These are phyloP conservation scores for Mariannaea elegans DNA, from an alignment of 2,329 filamentous ascomycete genomes.

Conservation along the genomic window DNA sequence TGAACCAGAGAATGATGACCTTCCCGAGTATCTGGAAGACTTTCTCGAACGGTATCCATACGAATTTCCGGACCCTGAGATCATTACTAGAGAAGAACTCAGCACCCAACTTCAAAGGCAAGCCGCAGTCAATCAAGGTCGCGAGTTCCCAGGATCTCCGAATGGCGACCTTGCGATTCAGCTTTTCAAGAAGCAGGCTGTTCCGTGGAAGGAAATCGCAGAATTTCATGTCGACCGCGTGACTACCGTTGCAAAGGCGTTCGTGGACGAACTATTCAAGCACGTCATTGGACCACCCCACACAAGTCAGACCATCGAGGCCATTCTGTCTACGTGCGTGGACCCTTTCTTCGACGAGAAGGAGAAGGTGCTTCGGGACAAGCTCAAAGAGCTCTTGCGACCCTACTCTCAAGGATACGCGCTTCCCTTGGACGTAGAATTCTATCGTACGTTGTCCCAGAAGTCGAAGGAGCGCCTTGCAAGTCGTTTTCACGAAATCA, in stretches of 20 bases:
- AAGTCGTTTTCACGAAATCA: conserved; percentile 20
- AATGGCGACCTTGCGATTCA: conserved; percentile 49
- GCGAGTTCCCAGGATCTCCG: conserved; percentile 50
- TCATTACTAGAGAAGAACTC: conserved; percentile 31
- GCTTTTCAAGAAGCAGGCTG: conserved; percentile 50
- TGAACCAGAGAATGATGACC: background rate
- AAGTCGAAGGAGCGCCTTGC: conserved; percentile 17
- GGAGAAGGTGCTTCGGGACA: conserved; percentile 39
- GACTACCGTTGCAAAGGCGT: conserved; percentile 41
- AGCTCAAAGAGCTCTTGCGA: conserved; percentile 51
- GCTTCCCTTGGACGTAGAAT: conserved; percentile 42
- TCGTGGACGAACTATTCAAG: conserved; percentile 48
- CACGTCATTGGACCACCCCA: conserved; percentile 41
- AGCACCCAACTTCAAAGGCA: conserved; percentile 40
- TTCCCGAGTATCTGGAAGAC: conserved; percentile 41
- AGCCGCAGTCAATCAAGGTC: conserved; percentile 50
- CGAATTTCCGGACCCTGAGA: conserved; percentile 38
- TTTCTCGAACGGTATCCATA: conserved; percentile 42
- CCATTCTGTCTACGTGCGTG: conserved; percentile 37
- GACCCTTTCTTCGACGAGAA: conserved; percentile 48
- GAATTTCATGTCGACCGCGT: conserved; percentile 46
- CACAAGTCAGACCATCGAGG: conserved; percentile 29
- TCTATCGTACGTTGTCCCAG: conserved; percentile 29
- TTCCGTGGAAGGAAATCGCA: conserved; percentile 51
- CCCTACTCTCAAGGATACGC: conserved; percentile 47